phyloP scores from a whole-genome alignment of 2,329 filamentous ascomycete species.

The Aspergillus melleus region DNA sequence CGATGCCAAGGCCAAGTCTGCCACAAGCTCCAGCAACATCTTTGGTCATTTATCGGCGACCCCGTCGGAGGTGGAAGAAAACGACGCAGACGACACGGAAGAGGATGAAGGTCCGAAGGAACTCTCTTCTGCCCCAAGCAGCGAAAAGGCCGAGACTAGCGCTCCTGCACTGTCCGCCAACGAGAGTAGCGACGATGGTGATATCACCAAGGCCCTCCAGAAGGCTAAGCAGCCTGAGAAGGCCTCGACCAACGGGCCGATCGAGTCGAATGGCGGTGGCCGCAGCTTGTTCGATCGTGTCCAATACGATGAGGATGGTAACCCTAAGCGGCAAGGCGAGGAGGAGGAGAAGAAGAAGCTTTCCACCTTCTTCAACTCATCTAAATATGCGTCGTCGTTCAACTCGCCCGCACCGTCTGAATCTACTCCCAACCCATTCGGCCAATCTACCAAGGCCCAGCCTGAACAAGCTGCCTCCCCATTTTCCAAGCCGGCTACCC shows the following conservation, averaged over 20 bases:
- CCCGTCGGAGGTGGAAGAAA: constrained; percentile 26
- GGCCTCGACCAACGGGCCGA: constrained; percentile 13
- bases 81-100: constrained; percentile 29
- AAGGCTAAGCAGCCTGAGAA: constrained; percentile 21
- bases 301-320: constrained; percentile 25
- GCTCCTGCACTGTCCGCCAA: constrained; percentile 16
- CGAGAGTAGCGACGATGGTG: constrained; percentile 26
- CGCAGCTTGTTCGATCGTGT: constrained; percentile 40
- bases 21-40: constrained; percentile 34
- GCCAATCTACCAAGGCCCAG: constrained; percentile 9
- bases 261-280: constrained; percentile 23
- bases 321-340: constrained; percentile 25
- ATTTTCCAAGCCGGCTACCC: constrained; percentile 16
- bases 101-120: constrained; percentile 20
- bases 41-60: constrained; percentile 39
- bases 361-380: constrained; percentile 23
- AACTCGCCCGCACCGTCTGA: constrained; percentile 17
- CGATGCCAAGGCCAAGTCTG: constrained; percentile 27
- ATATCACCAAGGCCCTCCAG: constrained; percentile 21
- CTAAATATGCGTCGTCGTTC: constrained; percentile 29
- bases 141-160: constrained; percentile 12
- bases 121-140: constrained; percentile 14
- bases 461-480: constrained; percentile 13
- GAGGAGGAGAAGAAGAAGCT: constrained; percentile 15
- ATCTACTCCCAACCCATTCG: constrained; percentile 25